Percentiles rank a stretch among this genome's conserved stretches.
Conservation (phyloP, 1,139 yeast genomes). For the Yamadazyma taylorii region DNA sequence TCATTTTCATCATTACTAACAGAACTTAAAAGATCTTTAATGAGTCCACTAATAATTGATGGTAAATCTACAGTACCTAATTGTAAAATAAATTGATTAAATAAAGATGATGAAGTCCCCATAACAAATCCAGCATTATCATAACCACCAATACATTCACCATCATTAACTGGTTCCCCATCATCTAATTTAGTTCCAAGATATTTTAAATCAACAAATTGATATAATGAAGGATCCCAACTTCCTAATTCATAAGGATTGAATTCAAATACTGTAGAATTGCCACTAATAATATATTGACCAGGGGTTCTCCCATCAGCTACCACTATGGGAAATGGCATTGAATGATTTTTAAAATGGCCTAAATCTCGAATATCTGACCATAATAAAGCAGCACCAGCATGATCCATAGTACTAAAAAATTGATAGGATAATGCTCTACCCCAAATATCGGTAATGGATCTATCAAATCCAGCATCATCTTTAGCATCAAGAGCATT, state of each 20-base stretch:
- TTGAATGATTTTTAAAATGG: conserved; percentile 55
- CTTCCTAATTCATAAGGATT: conserved; percentile 86
- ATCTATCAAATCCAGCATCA: conserved; percentile 74
- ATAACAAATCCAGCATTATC: conserved; percentile 83
- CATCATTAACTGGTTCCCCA: conserved; percentile 48
- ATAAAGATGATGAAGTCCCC: conserved; percentile 82
- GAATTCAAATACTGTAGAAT: conserved; percentile 76
- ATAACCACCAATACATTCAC: conserved; percentile 66
- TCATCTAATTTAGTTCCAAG: conserved; percentile 66
- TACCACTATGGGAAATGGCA: conserved; percentile 84
- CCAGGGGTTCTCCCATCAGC: conserved; percentile 80
- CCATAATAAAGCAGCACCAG: conserved; percentile 67
- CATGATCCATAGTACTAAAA: conserved; percentile 54
- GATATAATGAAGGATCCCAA: conserved; percentile 76
- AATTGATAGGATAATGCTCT: conserved; percentile 78
- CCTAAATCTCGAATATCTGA: conserved; percentile 55
- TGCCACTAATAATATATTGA: conserved; percentile 51
- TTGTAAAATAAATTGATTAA: conserved; percentile 71
- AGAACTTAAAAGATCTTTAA: conserved; percentile 44
- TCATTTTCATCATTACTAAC: conserved; percentile 45
- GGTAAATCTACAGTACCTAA: conserved; percentile 58
- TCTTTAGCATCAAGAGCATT: conserved; percentile 59
- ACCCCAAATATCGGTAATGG: conserved; percentile 95
- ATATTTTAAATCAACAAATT: conserved; percentile 68
- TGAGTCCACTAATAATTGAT: conserved; percentile 44